Evolutionary conservation across 1,139 yeast species (phyloP), one percentile per base, ranked within the genome.

Genomic region (Taphrina confusa): DNA sequence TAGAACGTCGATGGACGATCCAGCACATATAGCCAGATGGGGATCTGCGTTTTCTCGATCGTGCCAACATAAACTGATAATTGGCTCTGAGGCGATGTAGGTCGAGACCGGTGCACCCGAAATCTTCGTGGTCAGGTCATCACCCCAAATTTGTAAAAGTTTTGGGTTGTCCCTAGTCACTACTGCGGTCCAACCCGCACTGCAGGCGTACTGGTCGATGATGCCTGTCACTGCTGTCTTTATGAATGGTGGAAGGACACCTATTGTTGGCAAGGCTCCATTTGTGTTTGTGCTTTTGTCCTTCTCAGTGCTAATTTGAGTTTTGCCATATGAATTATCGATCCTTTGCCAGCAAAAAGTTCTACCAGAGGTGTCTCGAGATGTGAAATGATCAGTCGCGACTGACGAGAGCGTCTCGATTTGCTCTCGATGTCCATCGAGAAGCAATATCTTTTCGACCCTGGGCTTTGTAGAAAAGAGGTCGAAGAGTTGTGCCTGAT

Each of bases 101-200:
- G 9, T 9, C 14, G 42, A 33, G 12, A 14, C 52, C 4, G 40
- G 40, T 12, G 52, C 52, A 4, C 52, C 52, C 11, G 52, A 47
- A 23, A 33, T 18, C 6, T 28, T 3, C 4, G 52, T 47, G 5
- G 28, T 4, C 12, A 47, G 28, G 12, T 33, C 52, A 22, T 27
- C 8, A 14, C 52, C 39, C 52, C 52, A 47, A 16, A 47, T 47
- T 20, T 47, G 52, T 2, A 45, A 34, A 6, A 6, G 23, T 6
- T 28, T 3, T 2, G 12, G 3, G 25, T 4, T 12, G 3, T 2
- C 16, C 8, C 25, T 3, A 2, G 50, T 28, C 12, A 45, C 37
- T 11, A 45, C 16, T 14, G 50, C 50, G 1, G 50, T 45, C 31
- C 27, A 45, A 11, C 18, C 37, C 27, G 8, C 22, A 14, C 16